Evolutionary conservation across 768 basidiomycete species (phyloP).

Genomic region (Lyophyllum atratum): DNA sequence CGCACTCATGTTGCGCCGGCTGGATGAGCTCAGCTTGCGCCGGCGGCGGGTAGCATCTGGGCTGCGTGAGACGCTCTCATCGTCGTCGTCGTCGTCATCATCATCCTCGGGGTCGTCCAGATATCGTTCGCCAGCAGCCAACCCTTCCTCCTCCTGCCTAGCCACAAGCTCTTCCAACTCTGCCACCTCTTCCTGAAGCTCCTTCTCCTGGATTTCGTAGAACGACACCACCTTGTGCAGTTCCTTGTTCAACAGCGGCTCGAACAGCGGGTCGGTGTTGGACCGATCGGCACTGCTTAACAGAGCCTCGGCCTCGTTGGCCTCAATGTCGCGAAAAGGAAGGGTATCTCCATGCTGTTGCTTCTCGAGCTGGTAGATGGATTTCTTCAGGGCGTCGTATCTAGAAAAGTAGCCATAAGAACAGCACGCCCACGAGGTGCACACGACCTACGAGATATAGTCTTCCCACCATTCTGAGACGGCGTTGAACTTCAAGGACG

Average conservation of each 20-base stretch:
- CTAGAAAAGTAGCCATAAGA: conserved; percentile 33
- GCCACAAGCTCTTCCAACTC: conserved; percentile 59
- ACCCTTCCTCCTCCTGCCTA: conserved; percentile 61
- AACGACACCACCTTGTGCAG: conserved; percentile 79
- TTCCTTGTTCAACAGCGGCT: conserved; percentile 78
- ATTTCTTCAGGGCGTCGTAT: conserved; percentile 85
- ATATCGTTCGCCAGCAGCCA: conserved; percentile 51
- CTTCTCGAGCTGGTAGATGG: conserved; percentile 85
- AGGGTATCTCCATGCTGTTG: conserved; percentile 53
- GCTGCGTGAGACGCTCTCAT: conserved; percentile 41
- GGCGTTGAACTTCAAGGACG: conserved; percentile 88
- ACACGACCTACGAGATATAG: conserved; percentile 73
- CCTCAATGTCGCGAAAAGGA: conserved; percentile 58
- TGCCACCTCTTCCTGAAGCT: conserved; percentile 61
- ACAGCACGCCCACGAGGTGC: neutral
- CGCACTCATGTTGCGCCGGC: conserved; percentile 14
- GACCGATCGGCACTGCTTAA: conserved; percentile 39
- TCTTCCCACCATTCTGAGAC: conserved; percentile 93
- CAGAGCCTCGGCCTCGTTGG: conserved; percentile 61
- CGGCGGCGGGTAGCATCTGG: conserved; percentile 37
- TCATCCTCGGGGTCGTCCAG: conserved; percentile 61
- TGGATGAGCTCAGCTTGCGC: conserved; percentile 31
- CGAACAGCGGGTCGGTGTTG: conserved; percentile 61
- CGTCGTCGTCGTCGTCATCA: conserved; percentile 57
- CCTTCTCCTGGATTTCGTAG: conserved; percentile 76